Conservation (phyloP, 2,329 filamentous ascomycete genomes). For the Xylaria polymorpha region DNA sequence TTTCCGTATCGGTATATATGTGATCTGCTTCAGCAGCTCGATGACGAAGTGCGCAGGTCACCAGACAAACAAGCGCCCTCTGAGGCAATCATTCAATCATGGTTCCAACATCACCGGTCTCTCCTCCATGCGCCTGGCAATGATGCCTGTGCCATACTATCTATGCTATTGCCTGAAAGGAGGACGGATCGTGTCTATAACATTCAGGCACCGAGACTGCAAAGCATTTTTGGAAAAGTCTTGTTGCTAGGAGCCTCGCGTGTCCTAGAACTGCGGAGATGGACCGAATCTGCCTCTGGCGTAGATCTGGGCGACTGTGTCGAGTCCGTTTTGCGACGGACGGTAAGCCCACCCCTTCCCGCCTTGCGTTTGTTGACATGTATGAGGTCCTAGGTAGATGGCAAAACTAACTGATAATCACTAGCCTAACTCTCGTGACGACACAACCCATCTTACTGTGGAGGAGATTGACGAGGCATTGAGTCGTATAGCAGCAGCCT, state of each 20-base stretch:
- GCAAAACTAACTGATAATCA: conserved; percentile 11
- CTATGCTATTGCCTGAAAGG: conserved; percentile 79
- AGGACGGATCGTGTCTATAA: conserved; percentile 82
- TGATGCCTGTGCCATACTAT: conserved; percentile 74
- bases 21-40: conserved; percentile 76
- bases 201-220: conserved; percentile 70
- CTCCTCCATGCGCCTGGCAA: conserved; percentile 68
- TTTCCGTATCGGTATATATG: conserved; percentile 78
- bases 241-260: conserved; percentile 73
- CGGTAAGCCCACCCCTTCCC: conserved; percentile 58
- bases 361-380: neutral
- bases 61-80: conserved; percentile 49
- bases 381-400: neutral
- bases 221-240: conserved; percentile 73
- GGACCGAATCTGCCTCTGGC: conserved; percentile 66
- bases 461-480: conserved; percentile 78
- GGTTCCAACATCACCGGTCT: conserved; percentile 75
- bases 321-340: conserved; percentile 70
- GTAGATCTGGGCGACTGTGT: conserved; percentile 79
- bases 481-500: conserved; percentile 73
- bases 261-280: conserved; percentile 70
- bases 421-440: conserved; percentile 59
- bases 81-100: conserved; percentile 62
- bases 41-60: conserved; percentile 56
- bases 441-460: conserved; percentile 65